Evolutionary conservation across 1,139 yeast species (phyloP), one percentile per base, ranked within the genome.

Genomic region (Suhomyces taliae): DNA sequence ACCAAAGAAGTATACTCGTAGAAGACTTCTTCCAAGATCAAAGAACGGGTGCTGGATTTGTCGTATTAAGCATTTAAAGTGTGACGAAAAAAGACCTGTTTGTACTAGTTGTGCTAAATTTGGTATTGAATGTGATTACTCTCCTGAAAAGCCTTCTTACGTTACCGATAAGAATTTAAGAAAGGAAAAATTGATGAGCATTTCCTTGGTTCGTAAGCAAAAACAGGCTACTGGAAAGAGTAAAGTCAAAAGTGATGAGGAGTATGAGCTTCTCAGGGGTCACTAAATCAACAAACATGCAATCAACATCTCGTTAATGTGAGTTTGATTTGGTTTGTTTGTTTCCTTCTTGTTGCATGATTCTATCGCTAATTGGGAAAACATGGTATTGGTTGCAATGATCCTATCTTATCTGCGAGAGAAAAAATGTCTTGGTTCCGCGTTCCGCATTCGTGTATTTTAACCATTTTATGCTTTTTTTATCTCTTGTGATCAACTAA

Each of bases 1-100:
- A 49, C 64, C 66, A 14, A 72, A 70, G 51, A 74, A 73, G 52
- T 64, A 72, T 51, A 74, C 77, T 14, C 61, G 79, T 44, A 65
- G 75, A 54, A 65, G 78, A 47, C 58, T 72, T 34, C 64, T 73
- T 48, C 78, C 78, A 3, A 58, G 80, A 41, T 70, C 78, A 7
- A 72, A 70, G 47, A 69, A 62, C 36, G 82, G 81, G 0, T 77
- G 82, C 55, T 77, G 77, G 78, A 72, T 74, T 43, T 78, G 82
- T 54, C 65, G 81, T 44, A 72, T 76, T 47, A 76, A 77, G 55
- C 81, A 76, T 57, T 65, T 76, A 52, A 75, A 75, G 56, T 75
- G 80, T 56, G 78, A 75, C 53, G 80, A 75, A 53, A 47, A 44
- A 3, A 64, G 68, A 51, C 80, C 80, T 0, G 53, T 54, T 10